Percentiles rank a stretch among this genome's conserved stretches.
Conservation (phyloP, 495 filamentous ascomycete species). For the Chaetomium cochliodes region DNA sequence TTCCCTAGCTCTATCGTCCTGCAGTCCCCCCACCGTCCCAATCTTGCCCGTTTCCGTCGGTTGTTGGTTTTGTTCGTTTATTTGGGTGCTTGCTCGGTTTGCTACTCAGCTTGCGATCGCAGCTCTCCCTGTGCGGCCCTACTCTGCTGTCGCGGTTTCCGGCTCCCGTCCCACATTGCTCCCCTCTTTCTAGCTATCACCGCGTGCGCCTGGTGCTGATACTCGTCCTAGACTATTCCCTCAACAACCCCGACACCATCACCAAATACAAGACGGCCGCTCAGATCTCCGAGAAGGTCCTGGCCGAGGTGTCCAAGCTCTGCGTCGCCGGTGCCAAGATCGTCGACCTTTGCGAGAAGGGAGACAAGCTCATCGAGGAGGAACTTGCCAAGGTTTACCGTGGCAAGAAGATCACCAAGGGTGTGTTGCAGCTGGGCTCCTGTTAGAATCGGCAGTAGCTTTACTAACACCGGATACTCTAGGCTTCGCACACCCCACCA, state of each 20-base stretch:
- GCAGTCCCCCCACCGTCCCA: not conserved
- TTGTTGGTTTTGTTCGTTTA: not conserved
- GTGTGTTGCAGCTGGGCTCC: conserved; percentile 43
- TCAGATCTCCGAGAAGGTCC: conserved; percentile 88
- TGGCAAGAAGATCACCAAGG: conserved; percentile 93
- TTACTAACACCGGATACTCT: not conserved
- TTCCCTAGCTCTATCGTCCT: not conserved
- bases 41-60: not conserved
- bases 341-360: conserved; percentile 86
- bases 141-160: not conserved
- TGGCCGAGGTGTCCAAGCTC: conserved; percentile 78
- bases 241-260: conserved; percentile 94
- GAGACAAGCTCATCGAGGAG: conserved; percentile 91
- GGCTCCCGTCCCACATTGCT: not conserved
- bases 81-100: too few species aligned
- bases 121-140: conserved; percentile 10
- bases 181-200: not conserved
- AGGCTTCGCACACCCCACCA: conserved; percentile 93
- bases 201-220: conserved; percentile 19
- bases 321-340: conserved; percentile 88
- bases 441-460: not conserved
- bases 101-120: not conserved
- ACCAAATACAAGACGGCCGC: conserved; percentile 99
- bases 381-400: conserved; percentile 95
- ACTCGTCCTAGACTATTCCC: conserved; percentile 70